Evolutionary conservation across 2,329 filamentous ascomycete species (phyloP).

Genomic region (Mariannaea elegans): DNA sequence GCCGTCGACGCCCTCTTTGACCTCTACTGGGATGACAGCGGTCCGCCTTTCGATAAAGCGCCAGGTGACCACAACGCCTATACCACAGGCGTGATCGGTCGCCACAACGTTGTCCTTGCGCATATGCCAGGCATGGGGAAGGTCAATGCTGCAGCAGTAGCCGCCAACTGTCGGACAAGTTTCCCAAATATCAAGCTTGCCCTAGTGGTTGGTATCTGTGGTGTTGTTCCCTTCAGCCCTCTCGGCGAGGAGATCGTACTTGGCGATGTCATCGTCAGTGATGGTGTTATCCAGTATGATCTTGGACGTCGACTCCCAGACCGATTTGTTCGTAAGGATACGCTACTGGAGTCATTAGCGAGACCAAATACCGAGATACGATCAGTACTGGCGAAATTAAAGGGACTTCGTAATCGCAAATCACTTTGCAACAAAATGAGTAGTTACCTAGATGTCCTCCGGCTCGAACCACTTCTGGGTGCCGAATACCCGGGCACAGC

Average conservation of each 20-base stretch:
- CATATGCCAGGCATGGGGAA: conserved; percentile 7
- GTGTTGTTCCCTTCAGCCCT: conserved; percentile 28
- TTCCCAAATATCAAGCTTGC: too few species aligned
- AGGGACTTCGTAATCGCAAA: conserved; percentile 16
- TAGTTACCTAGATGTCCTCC: neutral
- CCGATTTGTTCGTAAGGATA: conserved; percentile 33
- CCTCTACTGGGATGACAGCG: conserved; percentile 22
- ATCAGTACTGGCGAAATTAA: conserved; percentile 34
- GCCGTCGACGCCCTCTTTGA: conserved; percentile 32
- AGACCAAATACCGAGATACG: conserved; percentile 35
- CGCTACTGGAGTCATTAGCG: conserved; percentile 27
- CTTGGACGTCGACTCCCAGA: conserved; percentile 37
- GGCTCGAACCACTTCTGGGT: neutral
- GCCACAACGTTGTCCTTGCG: conserved; percentile 1
- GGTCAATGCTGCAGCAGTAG: neutral
- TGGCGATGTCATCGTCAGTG: conserved; percentile 41
- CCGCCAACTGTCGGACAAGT: neutral
- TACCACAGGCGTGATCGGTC: neutral
- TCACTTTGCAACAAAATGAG: neutral
- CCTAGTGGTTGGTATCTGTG: conserved; percentile 14
- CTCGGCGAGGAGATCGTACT: conserved; percentile 29
- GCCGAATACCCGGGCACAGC: neutral
- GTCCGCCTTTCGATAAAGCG: conserved; percentile 31
- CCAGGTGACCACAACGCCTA: conserved; percentile 31
- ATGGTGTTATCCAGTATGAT: conserved; percentile 41